Percentiles rank a stretch among this genome's conserved stretches.
phyloP scores from a whole-genome alignment of 352 stramenopile genomes.

The Phytophthora kernoviae region DNA sequence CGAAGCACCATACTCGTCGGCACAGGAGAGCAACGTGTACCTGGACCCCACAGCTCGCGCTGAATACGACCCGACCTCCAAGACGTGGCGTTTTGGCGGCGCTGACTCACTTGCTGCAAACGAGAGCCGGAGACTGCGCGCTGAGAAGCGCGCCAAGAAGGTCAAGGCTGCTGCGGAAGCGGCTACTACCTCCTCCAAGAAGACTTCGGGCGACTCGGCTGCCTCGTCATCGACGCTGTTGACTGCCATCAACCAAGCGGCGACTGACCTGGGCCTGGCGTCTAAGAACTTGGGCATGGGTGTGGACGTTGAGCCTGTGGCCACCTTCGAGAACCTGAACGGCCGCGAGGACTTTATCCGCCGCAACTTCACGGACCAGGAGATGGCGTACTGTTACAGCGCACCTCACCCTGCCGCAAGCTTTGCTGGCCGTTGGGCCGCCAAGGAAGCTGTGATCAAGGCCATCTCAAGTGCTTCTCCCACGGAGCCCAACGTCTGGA shows the following conservation, averaged over 20 bases:
- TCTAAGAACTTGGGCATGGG: conserved; percentile 68
- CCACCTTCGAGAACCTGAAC: conserved; percentile 81
- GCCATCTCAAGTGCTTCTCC: conserved; percentile 82
- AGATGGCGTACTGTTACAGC: conserved; percentile 86
- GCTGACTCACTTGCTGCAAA: conserved; percentile 40
- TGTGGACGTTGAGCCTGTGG: conserved; percentile 85
- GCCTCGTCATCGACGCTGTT: conserved; percentile 53
- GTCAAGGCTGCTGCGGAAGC: conserved; percentile 38
- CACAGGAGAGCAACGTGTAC: conserved; percentile 87
- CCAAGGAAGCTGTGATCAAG: conserved; percentile 92
- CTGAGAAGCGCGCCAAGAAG: conserved; percentile 54
- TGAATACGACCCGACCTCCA: conserved; percentile 62
- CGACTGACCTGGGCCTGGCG: conserved; percentile 51
- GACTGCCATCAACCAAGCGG: conserved; percentile 62
- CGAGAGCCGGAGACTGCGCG: conserved; percentile 34
- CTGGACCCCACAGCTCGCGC: conserved; percentile 82
- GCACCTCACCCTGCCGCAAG: conserved; percentile 80
- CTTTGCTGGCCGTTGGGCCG: conserved; percentile 88
- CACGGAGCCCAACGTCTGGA: conserved; percentile 72
- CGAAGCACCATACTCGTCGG: conserved; percentile 75
- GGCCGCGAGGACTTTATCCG: conserved; percentile 83
- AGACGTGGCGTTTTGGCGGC: conserved; percentile 78
- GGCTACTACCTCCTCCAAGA: conserved; percentile 14
- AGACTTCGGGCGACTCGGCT: conserved; percentile 15
- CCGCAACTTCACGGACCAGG: conserved; percentile 89